Conservation (phyloP, 2,329 filamentous ascomycete species). For the Colletotrichum melonis region DNA sequence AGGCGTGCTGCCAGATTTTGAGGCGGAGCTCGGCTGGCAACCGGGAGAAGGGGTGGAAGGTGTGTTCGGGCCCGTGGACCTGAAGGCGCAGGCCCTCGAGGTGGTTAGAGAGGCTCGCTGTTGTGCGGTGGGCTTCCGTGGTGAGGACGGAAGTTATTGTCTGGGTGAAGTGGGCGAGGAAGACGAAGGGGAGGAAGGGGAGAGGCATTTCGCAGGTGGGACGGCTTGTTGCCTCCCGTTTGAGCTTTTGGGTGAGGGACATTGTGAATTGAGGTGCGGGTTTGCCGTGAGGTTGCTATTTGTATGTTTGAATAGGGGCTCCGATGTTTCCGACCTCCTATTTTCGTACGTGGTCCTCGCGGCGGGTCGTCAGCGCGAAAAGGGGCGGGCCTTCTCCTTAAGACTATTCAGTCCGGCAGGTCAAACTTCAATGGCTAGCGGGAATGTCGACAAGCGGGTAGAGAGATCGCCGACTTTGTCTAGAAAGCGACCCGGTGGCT, state of each 20-base stretch:
- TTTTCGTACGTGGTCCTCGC: neutral
- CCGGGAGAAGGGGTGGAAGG: constrained; percentile 14
- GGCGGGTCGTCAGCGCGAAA: neutral
- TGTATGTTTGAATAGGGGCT: constrained; percentile 8
- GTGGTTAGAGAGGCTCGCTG: constrained; percentile 5
- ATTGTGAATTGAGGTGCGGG: neutral
- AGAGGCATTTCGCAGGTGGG: constrained; percentile 23
- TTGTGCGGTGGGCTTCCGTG: constrained; percentile 23
- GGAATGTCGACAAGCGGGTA: neutral
- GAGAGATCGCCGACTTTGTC: neutral
- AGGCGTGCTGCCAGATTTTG: constrained; percentile 33
- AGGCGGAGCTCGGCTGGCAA: constrained; percentile 30
- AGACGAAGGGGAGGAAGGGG: constrained; percentile 28
- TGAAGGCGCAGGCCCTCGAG: constrained; percentile 27
- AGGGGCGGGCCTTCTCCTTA: neutral
- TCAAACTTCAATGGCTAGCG: neutral
- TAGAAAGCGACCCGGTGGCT: neutral
- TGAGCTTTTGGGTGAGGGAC: constrained; percentile 22
- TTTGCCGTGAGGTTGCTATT: neutral
- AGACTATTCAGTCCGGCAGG: neutral
- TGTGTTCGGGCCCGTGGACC: constrained; percentile 27
- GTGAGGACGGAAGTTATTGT: constrained; percentile 20
- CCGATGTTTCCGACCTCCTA: neutral
- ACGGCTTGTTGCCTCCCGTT: constrained; percentile 15
- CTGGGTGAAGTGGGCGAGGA: constrained; percentile 33